A percentile compares a stretch with the other conserved stretches of the same genome.
Conservation (phyloP, 164 flowering plant species). For the Magnolia changhungtana region DNA sequence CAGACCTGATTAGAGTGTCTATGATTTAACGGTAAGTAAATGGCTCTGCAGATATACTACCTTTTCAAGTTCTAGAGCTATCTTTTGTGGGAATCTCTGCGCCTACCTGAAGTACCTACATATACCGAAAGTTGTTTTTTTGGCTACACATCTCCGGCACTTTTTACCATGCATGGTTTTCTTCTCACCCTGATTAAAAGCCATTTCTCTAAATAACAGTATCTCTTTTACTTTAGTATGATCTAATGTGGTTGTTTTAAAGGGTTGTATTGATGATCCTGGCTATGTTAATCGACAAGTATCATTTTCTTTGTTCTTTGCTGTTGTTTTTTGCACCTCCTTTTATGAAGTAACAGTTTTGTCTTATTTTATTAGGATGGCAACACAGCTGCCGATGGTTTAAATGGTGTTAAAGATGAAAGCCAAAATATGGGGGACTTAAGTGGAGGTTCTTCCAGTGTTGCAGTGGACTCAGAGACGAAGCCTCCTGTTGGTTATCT, state of each 20-base stretch:
- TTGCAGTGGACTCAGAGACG: slow-evolving; percentile 18
- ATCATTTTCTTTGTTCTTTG: neutral
- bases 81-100: no score
- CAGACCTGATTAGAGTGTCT: no score
- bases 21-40: no score
- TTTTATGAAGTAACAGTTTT: slow-evolving; percentile 6
- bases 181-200: no score
- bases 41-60: no score
- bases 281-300: neutral
- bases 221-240: no score
- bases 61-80: no score
- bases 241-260: neutral
- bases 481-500: slow-evolving; percentile 24
- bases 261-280: neutral
- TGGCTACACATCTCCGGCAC: no score
- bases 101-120: no score
- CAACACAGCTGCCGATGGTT: slow-evolving; percentile 17
- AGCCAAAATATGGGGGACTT: slow-evolving; percentile 18
- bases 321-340: neutral
- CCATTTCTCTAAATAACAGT: no score
- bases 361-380: slow-evolving; percentile 21
- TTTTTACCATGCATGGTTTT: no score
- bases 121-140: no score
- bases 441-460: slow-evolving; percentile 25
- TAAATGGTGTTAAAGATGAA: slow-evolving; percentile 12